Evolutionary conservation across 352 stramenopile species (phyloP), one percentile per base, ranked within the genome.

Genomic region (Globisporangium echinulatum): DNA sequence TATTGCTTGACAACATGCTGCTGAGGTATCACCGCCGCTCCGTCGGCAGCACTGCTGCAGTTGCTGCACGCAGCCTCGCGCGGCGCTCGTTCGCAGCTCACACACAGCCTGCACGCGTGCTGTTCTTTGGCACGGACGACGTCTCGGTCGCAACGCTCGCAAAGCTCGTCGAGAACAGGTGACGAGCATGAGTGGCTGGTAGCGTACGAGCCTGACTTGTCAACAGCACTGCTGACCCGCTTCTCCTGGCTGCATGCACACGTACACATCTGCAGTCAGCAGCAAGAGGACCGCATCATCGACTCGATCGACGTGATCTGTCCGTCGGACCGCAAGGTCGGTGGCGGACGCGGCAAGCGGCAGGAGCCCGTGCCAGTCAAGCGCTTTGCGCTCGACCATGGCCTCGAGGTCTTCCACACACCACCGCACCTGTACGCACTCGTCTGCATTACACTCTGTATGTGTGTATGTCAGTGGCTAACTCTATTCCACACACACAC

Each of bases 111-210:
- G 75, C 82, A 50, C 77, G 83, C 51, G 82, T 94, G 38, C 67
- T 94, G 13, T 94, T 94, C 71, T 94, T 94, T 68, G 85, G 85
- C 39, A 94, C 85, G 4, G 85, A 94, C 58, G 78, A 94, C 47
- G 80, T 94, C 36, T 92, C 85, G 17, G 72, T 92, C 40, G 75
- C 82, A 42, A 94, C 85, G 63, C 79, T 94, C 19, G 68, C 79
- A 58, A 62, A 58, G 43, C 69, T 94, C 61, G 72, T 92, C 55
- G 70, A 63, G 58, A 83, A 88, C 70, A 90, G 82, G 77, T 88
- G 15, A 2, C 48, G n/a, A 40, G 14, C 33, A 19, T 42, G 42
- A 39, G 4, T 47, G 33, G 54, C 25, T 33, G 25, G 25, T 3
- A 33, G 2, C 25, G 25, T 33, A 2, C 25, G 25, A 33, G 25